Evolutionary conservation across 768 basidiomycete species (phyloP), one percentile per base, ranked within the genome.

Genomic region (Phylloporus sp.): DNA sequence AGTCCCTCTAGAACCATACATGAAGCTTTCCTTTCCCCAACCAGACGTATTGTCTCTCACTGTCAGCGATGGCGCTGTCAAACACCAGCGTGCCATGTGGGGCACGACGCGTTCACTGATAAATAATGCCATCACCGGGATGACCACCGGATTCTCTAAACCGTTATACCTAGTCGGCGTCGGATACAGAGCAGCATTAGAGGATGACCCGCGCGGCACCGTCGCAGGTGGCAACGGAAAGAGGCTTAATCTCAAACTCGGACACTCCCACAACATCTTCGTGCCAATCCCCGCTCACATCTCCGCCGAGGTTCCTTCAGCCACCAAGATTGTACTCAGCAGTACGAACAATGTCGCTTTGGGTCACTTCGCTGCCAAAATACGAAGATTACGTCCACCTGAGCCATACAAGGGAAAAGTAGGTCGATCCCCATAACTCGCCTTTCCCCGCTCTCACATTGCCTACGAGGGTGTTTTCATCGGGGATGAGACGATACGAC

Each of bases 401-500:
- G 95, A 99, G 63, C 94, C 93, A 14, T 99, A 97, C 70, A 91
- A 97, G 70, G 95, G 93, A 63, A 97, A 97, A 79, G 93, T 95
- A 60, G 42, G 86, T 69, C 37, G 9, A 1, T 15, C 17, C 23
- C n/a, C 3, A 20, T 37, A 4, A 18, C 35, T 27, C 18, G 29
- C 26, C 17, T 22, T 26, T 39, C 36, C 29, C 35, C 20, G n/a
- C 50, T 51, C 31, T 51, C 31, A 48, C 22, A 35, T 46, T 37
- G 39, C 23, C 24, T 47, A 18, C 15, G 53, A 98, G 89, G 94
- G 94, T 53, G 84, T 97, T 50, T 95, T 97, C 58, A 80, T 97
- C 43, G 93, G 90, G n/a, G 78, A 82, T 59, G 95, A 99, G 68
- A 86, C 84, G 42, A 86, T 97, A 59, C 80, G 86, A 62, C 84